Percentiles rank a stretch among this genome's conserved stretches.
Conservation (phyloP, 768 basidiomycete species). For the Leccinum broughii region DNA sequence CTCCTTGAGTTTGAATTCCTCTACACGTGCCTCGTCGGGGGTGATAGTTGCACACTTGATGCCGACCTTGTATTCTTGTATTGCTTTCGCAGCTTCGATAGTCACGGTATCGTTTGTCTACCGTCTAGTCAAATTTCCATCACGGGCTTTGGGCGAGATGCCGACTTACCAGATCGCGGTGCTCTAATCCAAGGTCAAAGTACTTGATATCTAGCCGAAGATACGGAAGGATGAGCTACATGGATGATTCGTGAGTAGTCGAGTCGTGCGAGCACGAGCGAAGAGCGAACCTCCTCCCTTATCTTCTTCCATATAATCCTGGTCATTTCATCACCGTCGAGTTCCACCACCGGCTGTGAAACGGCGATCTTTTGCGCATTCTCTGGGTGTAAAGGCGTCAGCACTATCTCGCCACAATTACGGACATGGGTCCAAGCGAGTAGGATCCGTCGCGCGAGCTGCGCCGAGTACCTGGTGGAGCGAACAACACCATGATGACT, state of each 20-base stretch:
- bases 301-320: constrained; percentile 99
- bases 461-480: constrained; percentile 5
- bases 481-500: constrained; percentile 13
- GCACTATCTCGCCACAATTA: not conserved
- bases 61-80: constrained; percentile 91
- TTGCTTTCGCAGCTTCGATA: constrained; percentile 90
- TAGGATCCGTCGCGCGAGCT: not conserved
- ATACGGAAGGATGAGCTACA: constrained; percentile 91
- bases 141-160: not conserved
- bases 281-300: constrained; percentile 75
- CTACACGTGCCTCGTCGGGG: constrained; percentile 92
- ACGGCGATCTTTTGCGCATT: constrained; percentile 66
- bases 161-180: constrained; percentile 73
- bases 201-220: constrained; percentile 97
- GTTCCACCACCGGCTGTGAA: constrained; percentile 87
- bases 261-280: not conserved
- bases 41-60: constrained; percentile 99
- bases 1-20: constrained; percentile 97
- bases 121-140: constrained; percentile 1
- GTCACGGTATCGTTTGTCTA: constrained; percentile 95
- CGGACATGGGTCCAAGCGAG: not conserved
- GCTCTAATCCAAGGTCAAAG: constrained; percentile 93
- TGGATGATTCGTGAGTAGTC: constrained; percentile 1
- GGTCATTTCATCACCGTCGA: constrained; percentile 99
- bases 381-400: constrained; percentile 20